Conservation (phyloP, 106 monocot species). For the Chionographis japonica region DNA sequence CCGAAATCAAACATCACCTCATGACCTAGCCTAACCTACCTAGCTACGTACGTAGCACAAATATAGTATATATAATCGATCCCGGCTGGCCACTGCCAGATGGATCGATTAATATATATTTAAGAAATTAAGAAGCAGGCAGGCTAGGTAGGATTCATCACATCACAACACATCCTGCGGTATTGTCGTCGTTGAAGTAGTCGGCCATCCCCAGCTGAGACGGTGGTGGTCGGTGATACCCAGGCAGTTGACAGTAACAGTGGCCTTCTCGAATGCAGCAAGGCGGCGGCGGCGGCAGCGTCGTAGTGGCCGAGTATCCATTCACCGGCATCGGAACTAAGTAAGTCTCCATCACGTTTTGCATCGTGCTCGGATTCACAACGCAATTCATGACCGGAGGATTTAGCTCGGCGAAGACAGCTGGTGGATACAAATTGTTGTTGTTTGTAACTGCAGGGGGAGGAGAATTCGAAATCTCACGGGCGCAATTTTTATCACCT, state of each 20-base stretch:
- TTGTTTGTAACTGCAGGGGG: no score
- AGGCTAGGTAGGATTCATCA: slow-evolving; percentile 15
- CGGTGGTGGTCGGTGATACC: slow-evolving; percentile 8
- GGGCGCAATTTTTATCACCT: no score
- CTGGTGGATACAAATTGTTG: no score
- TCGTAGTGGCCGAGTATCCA: slow-evolving; percentile 4
- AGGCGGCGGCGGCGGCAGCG: slow-evolving; percentile 9
- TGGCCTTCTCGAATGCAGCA: slow-evolving; percentile 15
- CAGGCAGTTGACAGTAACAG: slow-evolving; percentile 15
- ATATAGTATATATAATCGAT: no score
- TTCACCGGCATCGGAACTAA: slow-evolving; percentile 21
- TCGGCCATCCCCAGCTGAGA: slow-evolving; percentile 34
- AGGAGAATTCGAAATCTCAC: no score
- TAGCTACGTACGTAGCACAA: no score
- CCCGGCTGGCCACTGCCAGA: no score
- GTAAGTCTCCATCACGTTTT: slow-evolving; percentile 12
- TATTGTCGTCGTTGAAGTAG: slow-evolving; percentile 90
- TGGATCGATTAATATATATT: no score
- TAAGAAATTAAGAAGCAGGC: no score
- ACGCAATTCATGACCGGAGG: slow-evolving; percentile 14
- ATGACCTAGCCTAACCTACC: no score
- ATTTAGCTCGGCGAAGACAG: no score
- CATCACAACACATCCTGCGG: slow-evolving; percentile 71
- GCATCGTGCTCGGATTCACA: slow-evolving; percentile 15
- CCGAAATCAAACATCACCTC: no score